Conservation (phyloP, 345 rosid genomes). For the Lepidium africanum region DNA sequence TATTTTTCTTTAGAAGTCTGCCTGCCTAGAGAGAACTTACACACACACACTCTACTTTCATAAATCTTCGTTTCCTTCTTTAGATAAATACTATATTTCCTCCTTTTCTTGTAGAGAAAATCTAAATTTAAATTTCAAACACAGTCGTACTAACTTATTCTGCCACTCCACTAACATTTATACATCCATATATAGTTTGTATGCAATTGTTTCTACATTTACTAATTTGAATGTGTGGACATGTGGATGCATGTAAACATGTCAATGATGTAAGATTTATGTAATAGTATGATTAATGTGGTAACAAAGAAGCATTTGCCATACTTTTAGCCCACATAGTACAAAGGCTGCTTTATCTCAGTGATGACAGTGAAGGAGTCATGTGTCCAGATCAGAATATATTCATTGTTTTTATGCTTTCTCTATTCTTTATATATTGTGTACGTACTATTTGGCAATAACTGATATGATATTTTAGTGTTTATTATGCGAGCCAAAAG, state of each 20-base stretch:
- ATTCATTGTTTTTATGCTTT: constrained; percentile 24
- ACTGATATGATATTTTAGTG: neutral
- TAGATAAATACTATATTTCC: neutral
- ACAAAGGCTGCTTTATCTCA: constrained; percentile 17
- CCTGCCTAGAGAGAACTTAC: neutral
- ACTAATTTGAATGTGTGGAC: neutral
- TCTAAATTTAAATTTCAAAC: neutral
- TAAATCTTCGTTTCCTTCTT: too few relatives aligned
- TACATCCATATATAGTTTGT: neutral
- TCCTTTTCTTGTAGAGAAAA: neutral
- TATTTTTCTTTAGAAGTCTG: constrained; percentile 3
- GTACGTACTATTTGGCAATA: constrained; percentile 10
- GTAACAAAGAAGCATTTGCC: constrained; percentile 16
- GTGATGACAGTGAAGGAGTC: constrained; percentile 28
- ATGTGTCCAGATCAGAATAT: constrained; percentile 28
- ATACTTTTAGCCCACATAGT: constrained; percentile 21
- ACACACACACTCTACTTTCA: neutral
- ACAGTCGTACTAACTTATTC: neutral
- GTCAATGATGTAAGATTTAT: neutral
- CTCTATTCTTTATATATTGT: neutral
- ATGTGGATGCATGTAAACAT: neutral
- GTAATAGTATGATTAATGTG: neutral
- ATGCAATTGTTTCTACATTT: neutral
- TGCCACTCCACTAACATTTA: neutral
- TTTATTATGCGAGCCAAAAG: neutral